Base-by-base conservation (phyloP, 345 rosid species). In the Aquilaria malaccensis region DNA sequence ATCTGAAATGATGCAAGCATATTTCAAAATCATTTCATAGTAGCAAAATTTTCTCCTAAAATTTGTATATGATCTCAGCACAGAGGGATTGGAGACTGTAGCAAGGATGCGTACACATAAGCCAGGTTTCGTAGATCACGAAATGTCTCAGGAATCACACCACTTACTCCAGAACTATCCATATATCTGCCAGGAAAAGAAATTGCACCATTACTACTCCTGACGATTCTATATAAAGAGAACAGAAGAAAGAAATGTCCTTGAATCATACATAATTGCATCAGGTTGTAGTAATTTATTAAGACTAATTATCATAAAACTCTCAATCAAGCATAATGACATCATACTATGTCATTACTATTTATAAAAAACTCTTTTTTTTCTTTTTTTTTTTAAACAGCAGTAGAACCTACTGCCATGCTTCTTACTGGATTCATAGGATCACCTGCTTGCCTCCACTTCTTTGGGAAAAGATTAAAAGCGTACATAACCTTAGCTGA, bases 111-210 rank as follows among this genome's bases (percentile, higher is more conserved):
- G 50, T 70, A 79, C 82, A 75, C 50, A 0, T 10, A 64, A 51
- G 3, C 10, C 61, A 81, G 56, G 7, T 56, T 68, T 56, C 50
- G 61, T n/a, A 80, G 70, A 22, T 72, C 64, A 55, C 81, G 77
- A 77, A 75, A 79, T 61, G 81, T 76, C 11, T 13, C 13, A 68
- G 94, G 94, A 70, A 84, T 79, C 52, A 58, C 72, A 11, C 94
- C 94, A 48, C 76, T 69, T 57, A 83, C 76, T 59, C 87, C 87
- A 65, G 85, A 72, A 56, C 89, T 86, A 15, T 59, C 75, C 15
- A 78, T 58, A 63, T 77, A 79, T 22, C 94, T 86, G 83, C 53
- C 66, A 67, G 30, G 46, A 41, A 9, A 65, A 37, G 5, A 37
- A 37, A 37, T 37, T 37, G 7, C 43, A 37, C 5, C 7, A 37